Evolutionary conservation across 2,329 filamentous ascomycete species (phyloP), one percentile per base, ranked within the genome.

Genomic region (Fusarium verticillioides): DNA sequence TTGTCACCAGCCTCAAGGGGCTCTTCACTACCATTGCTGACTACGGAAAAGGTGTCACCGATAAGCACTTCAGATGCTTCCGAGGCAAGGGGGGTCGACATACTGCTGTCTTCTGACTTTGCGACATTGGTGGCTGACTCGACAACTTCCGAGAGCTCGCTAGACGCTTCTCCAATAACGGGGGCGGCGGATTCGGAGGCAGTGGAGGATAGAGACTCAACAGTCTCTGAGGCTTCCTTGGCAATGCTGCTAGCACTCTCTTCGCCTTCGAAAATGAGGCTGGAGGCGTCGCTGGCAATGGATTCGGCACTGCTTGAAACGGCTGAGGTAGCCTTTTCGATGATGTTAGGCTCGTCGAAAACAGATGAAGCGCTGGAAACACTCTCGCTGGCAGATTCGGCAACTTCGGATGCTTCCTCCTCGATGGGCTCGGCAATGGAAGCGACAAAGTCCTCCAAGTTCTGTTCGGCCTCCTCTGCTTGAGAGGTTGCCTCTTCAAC

Each of bases 11-110:
- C 68, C 9, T 47, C 46, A 18, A 60, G 63, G 39, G 80, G 79
- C 43, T 77, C 76, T 21, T 80, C 78, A 46, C 76, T 78, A 37
- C 67, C 70, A 46, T 80, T 79, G 67, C 63, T 72, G 43, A 78
- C 74, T 70, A 77, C 66, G 32, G 75, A 63, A 53, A 73, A 70
- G 49, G 70, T 70, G 39, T 74, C 69, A 52, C 69, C 70, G 47
- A 78, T 57, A n/a, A 79, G 66, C 50, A 63, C 75, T 57, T 80
- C 75, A 37, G 77, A 71, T 43, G 76, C 75, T 59, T 76, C 69
- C 32, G 78, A 79, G 39, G 70, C 78, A 68, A 79, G 64, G 46
- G 74, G 66, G 28, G 59, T 70, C 54, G 74, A 76, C 47, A 54
- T 73, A 52, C 72, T 74, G 59, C 68, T 69, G 43, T 77, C 70